phyloP scores from a whole-genome alignment of 495 filamentous ascomycete species.

The Thermothielavioides terrestris region DNA sequence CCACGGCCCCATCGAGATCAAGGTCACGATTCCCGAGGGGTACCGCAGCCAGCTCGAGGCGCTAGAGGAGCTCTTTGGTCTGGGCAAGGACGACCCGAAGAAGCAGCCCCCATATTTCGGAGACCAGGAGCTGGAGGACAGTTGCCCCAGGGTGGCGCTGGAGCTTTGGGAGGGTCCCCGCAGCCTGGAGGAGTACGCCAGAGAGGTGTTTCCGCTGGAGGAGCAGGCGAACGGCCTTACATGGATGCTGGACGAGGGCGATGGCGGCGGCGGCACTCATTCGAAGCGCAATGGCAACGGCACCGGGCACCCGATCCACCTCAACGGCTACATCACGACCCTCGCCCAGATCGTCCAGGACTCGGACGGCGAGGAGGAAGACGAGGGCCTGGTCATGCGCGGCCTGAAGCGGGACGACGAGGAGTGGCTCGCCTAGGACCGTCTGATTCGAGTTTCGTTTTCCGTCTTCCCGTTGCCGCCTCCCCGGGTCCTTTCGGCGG shows the following conservation, averaged over 20 bases:
- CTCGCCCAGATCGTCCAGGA: neutral
- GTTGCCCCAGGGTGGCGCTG: slow-evolving; percentile 60
- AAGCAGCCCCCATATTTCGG: slow-evolving; percentile 50
- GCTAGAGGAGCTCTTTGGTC: slow-evolving; percentile 53
- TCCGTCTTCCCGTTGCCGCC: neutral
- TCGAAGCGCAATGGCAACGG: slow-evolving; percentile 14
- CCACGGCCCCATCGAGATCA: slow-evolving; percentile 69
- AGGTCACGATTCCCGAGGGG: slow-evolving; percentile 75
- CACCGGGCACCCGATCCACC: slow-evolving; percentile 4
- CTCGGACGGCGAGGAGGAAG: slow-evolving; percentile 26
- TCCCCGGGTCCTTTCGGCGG: neutral
- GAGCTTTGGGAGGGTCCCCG: slow-evolving; percentile 85
- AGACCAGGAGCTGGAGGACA: slow-evolving; percentile 43
- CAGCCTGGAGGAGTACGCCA: slow-evolving; percentile 89
- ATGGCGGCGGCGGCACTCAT: slow-evolving; percentile 19
- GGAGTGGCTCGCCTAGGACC: slow-evolving; percentile 38
- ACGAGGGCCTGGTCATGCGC: slow-evolving; percentile 42
- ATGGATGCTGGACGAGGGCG: slow-evolving; percentile 63
- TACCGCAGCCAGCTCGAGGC: slow-evolving; percentile 84
- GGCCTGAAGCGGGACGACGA: slow-evolving; percentile 43
- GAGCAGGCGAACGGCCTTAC: slow-evolving; percentile 86
- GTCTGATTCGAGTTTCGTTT: neutral
- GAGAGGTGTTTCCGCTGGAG: slow-evolving; percentile 89
- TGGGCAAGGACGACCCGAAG: slow-evolving; percentile 46
- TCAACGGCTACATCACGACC: slow-evolving; percentile 6